Percentiles rank a stretch among this genome's conserved stretches.
Conservation (phyloP, 768 basidiomycete genomes). For the Panaeolus cyanescens region DNA sequence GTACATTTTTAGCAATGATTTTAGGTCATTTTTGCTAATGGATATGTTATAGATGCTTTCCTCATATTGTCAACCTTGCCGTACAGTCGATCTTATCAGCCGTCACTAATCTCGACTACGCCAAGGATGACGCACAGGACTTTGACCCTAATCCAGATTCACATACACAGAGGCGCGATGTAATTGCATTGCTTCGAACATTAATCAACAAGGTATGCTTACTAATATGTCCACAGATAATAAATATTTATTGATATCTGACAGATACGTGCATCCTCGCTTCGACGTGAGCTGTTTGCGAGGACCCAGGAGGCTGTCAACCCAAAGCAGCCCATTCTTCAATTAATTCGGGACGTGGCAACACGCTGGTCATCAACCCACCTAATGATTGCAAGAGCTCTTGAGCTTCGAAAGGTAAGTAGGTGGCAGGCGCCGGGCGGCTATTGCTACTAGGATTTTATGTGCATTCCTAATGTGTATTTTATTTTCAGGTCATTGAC, state of each 20-base stretch:
- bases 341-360: conserved; percentile 30
- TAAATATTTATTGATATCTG: background rate
- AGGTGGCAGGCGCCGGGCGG: too few relatives aligned
- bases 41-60: conserved; percentile 18
- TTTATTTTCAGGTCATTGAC: conserved; percentile 24
- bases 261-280: conserved; percentile 13
- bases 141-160: background rate
- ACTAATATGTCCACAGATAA: too few relatives aligned
- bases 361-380: conserved; percentile 32
- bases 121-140: conserved; percentile 1
- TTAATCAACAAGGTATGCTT: conserved; percentile 14
- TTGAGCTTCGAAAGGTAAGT: conserved; percentile 24
- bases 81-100: conserved; percentile 17
- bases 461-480: conserved; percentile 5
- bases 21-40: background rate
- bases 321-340: conserved; percentile 13
- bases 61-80: conserved; percentile 26
- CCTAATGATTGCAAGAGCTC: conserved; percentile 27
- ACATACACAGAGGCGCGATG: conserved; percentile 9
- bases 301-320: conserved; percentile 4
- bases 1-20: background rate
- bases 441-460: too few relatives aligned
- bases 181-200: conserved; percentile 10
- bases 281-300: conserved; percentile 14
- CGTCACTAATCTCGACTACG: conserved; percentile 13